Conservation (phyloP, 495 filamentous ascomycete species). For the Tuber brumale region DNA sequence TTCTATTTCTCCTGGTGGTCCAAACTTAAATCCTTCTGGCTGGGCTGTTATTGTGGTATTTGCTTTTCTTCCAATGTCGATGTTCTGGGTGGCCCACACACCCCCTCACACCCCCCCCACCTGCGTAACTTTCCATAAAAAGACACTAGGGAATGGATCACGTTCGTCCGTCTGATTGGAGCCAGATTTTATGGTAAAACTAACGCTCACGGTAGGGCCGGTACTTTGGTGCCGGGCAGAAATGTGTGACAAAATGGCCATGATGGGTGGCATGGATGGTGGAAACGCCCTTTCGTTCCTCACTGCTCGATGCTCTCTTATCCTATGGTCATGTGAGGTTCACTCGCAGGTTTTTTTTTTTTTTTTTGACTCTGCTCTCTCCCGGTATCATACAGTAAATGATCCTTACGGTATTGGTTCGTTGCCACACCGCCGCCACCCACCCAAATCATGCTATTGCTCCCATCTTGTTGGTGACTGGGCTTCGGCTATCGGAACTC, state of each 20-base stretch:
- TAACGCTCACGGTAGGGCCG: not conserved
- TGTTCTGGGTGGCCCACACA: not conserved
- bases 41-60: not conserved
- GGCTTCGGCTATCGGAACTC: constrained; percentile 31
- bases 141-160: constrained; percentile 22
- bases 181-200: not conserved
- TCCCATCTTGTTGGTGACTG: constrained; percentile 31
- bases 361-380: not conserved
- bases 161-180: constrained; percentile 8
- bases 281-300: not conserved
- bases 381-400: not conserved
- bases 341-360: not conserved
- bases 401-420: constrained; percentile 20
- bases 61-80: not conserved
- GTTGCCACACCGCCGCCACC: constrained; percentile 19
- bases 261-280: not conserved
- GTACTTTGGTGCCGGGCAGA: not conserved
- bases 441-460: constrained; percentile 23
- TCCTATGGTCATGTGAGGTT: constrained; percentile 32
- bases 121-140: constrained; percentile 35
- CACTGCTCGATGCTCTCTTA: not conserved
- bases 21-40: not conserved
- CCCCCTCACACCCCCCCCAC: constrained; percentile 4
- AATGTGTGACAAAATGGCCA: not conserved
- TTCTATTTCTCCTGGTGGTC: not conserved